A percentile compares a stretch with the other conserved stretches of the same genome.
These are phyloP conservation scores for Solanum etuberosum DNA, from an alignment of 257 asterid species.

Conservation along the genomic window DNA sequence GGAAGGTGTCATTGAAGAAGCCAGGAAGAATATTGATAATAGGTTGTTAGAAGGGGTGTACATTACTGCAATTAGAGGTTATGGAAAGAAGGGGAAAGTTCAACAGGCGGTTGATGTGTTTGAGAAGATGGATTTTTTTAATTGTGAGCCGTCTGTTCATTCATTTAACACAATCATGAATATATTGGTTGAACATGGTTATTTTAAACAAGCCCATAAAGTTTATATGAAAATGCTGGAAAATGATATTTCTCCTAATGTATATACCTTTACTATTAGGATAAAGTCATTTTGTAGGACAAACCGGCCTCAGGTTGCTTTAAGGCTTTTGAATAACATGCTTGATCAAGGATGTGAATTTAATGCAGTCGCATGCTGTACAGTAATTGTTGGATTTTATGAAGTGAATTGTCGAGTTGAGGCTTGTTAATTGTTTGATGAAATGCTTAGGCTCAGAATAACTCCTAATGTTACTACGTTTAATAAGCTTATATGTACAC, in stretches of 20 bases:
- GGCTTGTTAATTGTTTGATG: slow-evolving; percentile 53
- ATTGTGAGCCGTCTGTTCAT: slow-evolving; percentile 55
- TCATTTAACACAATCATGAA: slow-evolving; percentile 78
- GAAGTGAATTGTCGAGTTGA: slow-evolving; percentile 34
- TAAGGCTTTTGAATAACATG: slow-evolving; percentile 87
- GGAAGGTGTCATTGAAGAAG: slow-evolving; percentile 58
- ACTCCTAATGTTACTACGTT: slow-evolving; percentile 57
- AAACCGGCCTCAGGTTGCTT: slow-evolving; percentile 61
- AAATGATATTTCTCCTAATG: slow-evolving; percentile 64
- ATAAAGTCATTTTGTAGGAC: slow-evolving; percentile 86
- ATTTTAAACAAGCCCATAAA: slow-evolving; percentile 73
- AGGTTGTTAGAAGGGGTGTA: slow-evolving; percentile 64
- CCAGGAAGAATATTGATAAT: slow-evolving; percentile 45
- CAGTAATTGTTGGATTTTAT: slow-evolving; percentile 70
- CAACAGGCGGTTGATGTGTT: slow-evolving; percentile 78
- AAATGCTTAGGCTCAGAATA: slow-evolving; percentile 59
- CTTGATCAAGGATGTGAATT: slow-evolving; percentile 56
- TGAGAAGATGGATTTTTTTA: slow-evolving; percentile 86
- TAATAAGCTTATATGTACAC: slow-evolving; percentile 61
- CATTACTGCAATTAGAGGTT: slow-evolving; percentile 54
- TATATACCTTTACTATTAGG: slow-evolving; percentile 67
- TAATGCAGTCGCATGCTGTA: slow-evolving; percentile 70
- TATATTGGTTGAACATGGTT: slow-evolving; percentile 65
- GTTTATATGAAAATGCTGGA: slow-evolving; percentile 81
- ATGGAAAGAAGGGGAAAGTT: slow-evolving; percentile 61